phyloP scores from a whole-genome alignment of 2,329 filamentous ascomycete genomes.

The Ceratocystis diversiconidia region DNA sequence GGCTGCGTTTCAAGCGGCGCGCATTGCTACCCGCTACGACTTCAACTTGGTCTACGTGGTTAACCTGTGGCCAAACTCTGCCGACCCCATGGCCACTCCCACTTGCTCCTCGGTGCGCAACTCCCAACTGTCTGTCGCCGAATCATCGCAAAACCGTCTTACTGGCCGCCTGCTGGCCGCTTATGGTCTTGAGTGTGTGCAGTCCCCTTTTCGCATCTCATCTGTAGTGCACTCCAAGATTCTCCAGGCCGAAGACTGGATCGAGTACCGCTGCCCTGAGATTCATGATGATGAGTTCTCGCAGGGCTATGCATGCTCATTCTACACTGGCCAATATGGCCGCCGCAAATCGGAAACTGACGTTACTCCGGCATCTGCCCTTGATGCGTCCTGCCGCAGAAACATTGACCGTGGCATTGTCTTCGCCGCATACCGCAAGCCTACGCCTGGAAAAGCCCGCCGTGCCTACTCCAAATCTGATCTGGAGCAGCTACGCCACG shows the following conservation, averaged over 20 bases:
- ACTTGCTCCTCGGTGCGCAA: not conserved
- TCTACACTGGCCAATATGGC: constrained; percentile 32
- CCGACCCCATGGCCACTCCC: constrained; percentile 11
- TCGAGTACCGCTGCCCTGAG: constrained; percentile 35
- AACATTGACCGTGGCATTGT: constrained; percentile 38
- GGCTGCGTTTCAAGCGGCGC: constrained; percentile 40
- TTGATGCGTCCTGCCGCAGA: constrained; percentile 6
- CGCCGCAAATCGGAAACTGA: constrained; percentile 20
- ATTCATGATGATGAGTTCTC: constrained; percentile 33
- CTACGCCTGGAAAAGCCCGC: constrained; percentile 26
- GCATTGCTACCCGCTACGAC: constrained; percentile 41
- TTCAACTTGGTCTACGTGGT: constrained; percentile 47
- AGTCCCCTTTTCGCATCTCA: constrained; percentile 39
- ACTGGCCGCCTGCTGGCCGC: constrained; percentile 40
- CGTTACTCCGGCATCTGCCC: constrained; percentile 6
- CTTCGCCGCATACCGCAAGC: constrained; percentile 41
- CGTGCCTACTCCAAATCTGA: constrained; percentile 28
- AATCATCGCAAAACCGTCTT: constrained; percentile 23
- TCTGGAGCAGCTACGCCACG: constrained; percentile 33
- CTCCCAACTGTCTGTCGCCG: constrained; percentile 8
- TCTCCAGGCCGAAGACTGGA: constrained; percentile 36
- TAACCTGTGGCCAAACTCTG: constrained; percentile 38
- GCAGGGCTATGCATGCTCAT: constrained; percentile 39
- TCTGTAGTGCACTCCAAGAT: constrained; percentile 36
- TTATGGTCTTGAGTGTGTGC: constrained; percentile 38